A percentile compares a stretch with the other conserved stretches of the same genome.
Conservation (phyloP, 352 stramenopile genomes). For the Pythium monospermum region DNA sequence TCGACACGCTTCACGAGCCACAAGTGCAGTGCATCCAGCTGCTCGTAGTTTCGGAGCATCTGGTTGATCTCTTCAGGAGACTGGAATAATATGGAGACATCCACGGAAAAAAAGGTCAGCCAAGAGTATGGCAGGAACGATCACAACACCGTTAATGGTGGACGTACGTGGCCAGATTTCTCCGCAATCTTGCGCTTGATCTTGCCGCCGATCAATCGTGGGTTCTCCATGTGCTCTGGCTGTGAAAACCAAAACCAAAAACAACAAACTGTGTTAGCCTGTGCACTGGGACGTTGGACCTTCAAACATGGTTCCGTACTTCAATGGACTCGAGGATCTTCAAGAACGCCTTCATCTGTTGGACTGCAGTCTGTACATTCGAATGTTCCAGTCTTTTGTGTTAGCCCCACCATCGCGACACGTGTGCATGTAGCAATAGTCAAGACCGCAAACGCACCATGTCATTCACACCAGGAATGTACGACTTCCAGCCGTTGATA, state of each 20-base stretch:
- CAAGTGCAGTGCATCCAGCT: constrained; percentile 62
- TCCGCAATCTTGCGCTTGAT: constrained; percentile 77
- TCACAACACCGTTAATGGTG: background rate
- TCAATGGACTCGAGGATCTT: constrained; percentile 74
- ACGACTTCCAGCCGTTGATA: constrained; percentile 72
- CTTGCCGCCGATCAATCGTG: constrained; percentile 79
- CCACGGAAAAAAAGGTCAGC: background rate
- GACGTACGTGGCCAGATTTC: constrained; percentile 73
- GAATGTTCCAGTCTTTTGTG: too few species aligned
- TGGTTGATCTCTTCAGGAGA: constrained; percentile 83
- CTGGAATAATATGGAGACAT: constrained; percentile 24
- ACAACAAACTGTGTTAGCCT: background rate
- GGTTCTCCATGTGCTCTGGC: constrained; percentile 64
- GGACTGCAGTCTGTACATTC: constrained; percentile 74
- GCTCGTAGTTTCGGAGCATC: constrained; percentile 82
- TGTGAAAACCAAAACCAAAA: constrained; percentile 11
- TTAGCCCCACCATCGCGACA: too few species aligned
- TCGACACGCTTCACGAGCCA: constrained; percentile 83
- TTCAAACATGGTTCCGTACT: too few species aligned
- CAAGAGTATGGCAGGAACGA: background rate
- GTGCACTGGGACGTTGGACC: too few species aligned
- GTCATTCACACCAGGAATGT: constrained; percentile 70
- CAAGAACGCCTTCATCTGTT: constrained; percentile 84
- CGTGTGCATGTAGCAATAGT: background rate
- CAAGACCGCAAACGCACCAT: constrained; percentile 37